Percentiles rank a stretch among this genome's conserved stretches.
phyloP scores from a whole-genome alignment of 192 early-diverging fungal genomes.

The Glomus cerebriforme region DNA sequence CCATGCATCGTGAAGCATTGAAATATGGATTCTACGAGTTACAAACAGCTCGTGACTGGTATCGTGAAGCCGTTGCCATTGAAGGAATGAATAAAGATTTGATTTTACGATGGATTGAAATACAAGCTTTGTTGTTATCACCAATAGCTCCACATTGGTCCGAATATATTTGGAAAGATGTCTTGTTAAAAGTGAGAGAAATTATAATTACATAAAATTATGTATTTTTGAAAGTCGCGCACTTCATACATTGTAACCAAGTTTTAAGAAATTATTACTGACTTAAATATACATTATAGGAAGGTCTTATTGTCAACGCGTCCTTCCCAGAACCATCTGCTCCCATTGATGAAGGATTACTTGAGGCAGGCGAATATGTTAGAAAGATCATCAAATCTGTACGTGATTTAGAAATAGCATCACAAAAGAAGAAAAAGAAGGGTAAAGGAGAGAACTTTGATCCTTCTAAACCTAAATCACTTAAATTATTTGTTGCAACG shows the following conservation, averaged over 20 bases:
- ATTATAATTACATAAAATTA: not conserved
- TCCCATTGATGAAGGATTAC: conserved; percentile 67
- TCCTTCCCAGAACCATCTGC: conserved; percentile 55
- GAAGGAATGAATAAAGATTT: conserved; percentile 89
- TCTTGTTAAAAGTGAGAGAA: conserved; percentile 70
- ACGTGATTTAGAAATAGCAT: conserved; percentile 75
- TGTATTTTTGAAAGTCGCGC: too few species aligned
- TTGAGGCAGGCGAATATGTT: conserved; percentile 80
- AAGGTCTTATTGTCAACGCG: conserved; percentile 64
- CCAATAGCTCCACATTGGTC: conserved; percentile 95
- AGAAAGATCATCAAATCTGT: conserved; percentile 71
- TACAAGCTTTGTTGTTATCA: conserved; percentile 81
- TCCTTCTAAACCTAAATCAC: conserved; percentile 61
- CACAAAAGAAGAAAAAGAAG: conserved; percentile 80
- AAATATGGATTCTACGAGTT: conserved; percentile 92
- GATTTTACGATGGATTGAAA: conserved; percentile 78
- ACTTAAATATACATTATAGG: not conserved
- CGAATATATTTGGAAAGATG: conserved; percentile 83
- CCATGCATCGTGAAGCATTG: conserved; percentile 89
- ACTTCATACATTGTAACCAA: too few species aligned
- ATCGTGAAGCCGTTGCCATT: conserved; percentile 72
- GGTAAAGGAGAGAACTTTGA: conserved; percentile 62
- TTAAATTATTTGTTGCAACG: conserved; percentile 79
- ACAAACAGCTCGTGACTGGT: conserved; percentile 82
- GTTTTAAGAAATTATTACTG: not conserved